Conservation (phyloP, 106 monocot genomes). For the Dendrobium chrysotoxum region DNA sequence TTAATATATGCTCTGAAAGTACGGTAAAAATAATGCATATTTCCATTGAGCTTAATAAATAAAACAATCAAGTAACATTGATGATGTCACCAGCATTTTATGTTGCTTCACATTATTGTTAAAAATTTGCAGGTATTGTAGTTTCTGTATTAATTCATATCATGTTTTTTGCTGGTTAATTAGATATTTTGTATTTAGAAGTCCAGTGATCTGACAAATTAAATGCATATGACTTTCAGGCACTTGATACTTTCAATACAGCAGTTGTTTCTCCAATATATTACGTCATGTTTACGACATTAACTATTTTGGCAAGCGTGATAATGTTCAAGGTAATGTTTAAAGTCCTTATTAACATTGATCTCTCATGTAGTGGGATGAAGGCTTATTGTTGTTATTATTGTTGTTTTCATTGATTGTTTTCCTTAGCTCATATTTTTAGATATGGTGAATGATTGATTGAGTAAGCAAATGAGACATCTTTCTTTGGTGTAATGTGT, state of each 20-base stretch:
- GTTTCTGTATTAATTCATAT: not conserved
- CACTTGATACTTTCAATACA: constrained; percentile 66
- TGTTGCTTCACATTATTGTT: not conserved
- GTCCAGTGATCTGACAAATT: not conserved
- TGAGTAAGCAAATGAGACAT: not conserved
- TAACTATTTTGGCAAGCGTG: constrained; percentile 59
- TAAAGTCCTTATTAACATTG: not conserved
- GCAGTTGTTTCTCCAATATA: constrained; percentile 67
- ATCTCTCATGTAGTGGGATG: not conserved
- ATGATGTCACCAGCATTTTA: not conserved
- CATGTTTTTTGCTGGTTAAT: not conserved
- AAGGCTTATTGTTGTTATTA: no score
- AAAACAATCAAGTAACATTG: not conserved
- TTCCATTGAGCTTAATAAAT: not conserved
- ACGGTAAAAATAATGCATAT: not conserved
- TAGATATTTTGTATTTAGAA: not conserved
- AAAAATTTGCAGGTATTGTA: not conserved
- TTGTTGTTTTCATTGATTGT: no score
- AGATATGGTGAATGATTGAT: not conserved
- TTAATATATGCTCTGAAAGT: not conserved
- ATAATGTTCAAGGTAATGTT: constrained; percentile 64
- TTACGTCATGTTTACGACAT: constrained; percentile 58
- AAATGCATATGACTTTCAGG: constrained; percentile 25
- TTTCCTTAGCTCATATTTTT: not conserved
- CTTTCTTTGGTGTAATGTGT: not conserved